Evolutionary conservation across 176 grass and related monocot genomes (phyloP).

Genomic region (Carex cristatella): DNA sequence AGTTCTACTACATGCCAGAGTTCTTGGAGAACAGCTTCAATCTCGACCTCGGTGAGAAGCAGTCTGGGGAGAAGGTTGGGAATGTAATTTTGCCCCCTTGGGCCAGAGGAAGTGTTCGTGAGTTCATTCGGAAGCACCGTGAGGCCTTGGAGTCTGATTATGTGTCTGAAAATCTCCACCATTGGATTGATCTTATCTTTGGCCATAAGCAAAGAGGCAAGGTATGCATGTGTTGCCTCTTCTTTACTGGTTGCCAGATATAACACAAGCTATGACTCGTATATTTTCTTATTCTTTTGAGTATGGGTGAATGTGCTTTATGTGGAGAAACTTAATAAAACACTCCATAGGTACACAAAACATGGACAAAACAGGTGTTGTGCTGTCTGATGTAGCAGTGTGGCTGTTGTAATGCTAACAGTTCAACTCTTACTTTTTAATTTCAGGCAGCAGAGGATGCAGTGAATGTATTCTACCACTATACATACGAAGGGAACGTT

Average conservation of each 20-base stretch:
- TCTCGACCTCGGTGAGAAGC: slow-evolving; percentile 93
- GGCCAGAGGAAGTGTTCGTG: slow-evolving; percentile 84
- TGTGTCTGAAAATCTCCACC: slow-evolving; percentile 97
- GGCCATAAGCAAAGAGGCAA: slow-evolving; percentile 96
- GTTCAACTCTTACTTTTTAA: slow-evolving; percentile 20
- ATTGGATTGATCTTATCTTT: slow-evolving; percentile 99
- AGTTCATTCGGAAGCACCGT: slow-evolving; percentile 93
- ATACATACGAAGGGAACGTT: slow-evolving; percentile 97
- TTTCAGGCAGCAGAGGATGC: slow-evolving; percentile 93
- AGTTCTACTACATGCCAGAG: slow-evolving; percentile 99
- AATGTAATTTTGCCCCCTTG: slow-evolving; percentile 92
- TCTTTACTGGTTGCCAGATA: slow-evolving; percentile 10
- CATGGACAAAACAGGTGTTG: background rate
- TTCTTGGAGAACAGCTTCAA: slow-evolving; percentile 92
- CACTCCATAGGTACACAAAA: background rate
- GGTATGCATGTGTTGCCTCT: slow-evolving; percentile 35
- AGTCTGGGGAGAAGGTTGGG: slow-evolving; percentile 96
- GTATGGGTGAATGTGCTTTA: background rate
- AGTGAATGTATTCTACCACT: slow-evolving; percentile 98
- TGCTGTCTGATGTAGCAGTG: background rate
- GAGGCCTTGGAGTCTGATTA: slow-evolving; percentile 97
- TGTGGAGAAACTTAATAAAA: slow-evolving; percentile 7
- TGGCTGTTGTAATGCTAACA: slow-evolving; percentile 12
- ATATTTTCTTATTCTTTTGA: slow-evolving; percentile 16
- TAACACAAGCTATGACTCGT: background rate